A percentile compares a stretch with the other conserved stretches of the same genome.
Evolutionary conservation across 192 early-diverging fungal genomes (phyloP).

Genomic region (Gigaspora rosea): DNA sequence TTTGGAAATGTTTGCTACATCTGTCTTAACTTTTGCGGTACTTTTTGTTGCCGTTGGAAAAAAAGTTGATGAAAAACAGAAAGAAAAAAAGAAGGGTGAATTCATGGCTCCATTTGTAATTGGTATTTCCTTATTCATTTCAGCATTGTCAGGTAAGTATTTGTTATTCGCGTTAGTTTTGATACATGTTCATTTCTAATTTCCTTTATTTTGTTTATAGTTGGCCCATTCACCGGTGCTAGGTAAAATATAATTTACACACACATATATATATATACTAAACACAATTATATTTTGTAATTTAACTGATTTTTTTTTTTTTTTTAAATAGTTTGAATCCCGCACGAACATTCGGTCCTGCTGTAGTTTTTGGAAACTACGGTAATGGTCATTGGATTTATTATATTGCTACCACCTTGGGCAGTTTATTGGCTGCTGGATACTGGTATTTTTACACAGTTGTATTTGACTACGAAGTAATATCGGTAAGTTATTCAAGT

Average conservation of each 20-base stretch:
- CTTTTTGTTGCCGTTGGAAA: slow-evolving; percentile 2
- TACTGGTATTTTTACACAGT: background rate
- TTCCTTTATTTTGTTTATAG: background rate
- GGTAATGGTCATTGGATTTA: slow-evolving; percentile 61
- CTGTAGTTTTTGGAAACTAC: slow-evolving; percentile 48
- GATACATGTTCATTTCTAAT: background rate
- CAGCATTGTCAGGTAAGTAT: background rate
- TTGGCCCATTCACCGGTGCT: slow-evolving; percentile 42
- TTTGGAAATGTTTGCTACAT: slow-evolving; percentile 27
- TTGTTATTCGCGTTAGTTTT: background rate
- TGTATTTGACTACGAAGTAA: background rate
- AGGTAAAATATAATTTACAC: background rate
- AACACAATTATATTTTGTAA: background rate
- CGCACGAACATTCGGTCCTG: slow-evolving; percentile 64
- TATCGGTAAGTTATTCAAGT: no score
- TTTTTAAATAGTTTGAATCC: slow-evolving; percentile 52
- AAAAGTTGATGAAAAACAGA: no score
- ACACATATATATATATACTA: background rate
- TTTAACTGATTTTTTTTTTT: background rate
- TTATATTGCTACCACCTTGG: slow-evolving; percentile 53
- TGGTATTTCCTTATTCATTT: slow-evolving; percentile 24
- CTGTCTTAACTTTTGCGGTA: slow-evolving; percentile 18
- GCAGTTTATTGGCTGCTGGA: slow-evolving; percentile 41
- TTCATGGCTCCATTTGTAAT: slow-evolving; percentile 20
- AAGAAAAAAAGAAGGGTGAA: background rate